Evolutionary conservation across 176 grass and related monocot genomes (phyloP).

Genomic region (Tuctoria greenei): DNA sequence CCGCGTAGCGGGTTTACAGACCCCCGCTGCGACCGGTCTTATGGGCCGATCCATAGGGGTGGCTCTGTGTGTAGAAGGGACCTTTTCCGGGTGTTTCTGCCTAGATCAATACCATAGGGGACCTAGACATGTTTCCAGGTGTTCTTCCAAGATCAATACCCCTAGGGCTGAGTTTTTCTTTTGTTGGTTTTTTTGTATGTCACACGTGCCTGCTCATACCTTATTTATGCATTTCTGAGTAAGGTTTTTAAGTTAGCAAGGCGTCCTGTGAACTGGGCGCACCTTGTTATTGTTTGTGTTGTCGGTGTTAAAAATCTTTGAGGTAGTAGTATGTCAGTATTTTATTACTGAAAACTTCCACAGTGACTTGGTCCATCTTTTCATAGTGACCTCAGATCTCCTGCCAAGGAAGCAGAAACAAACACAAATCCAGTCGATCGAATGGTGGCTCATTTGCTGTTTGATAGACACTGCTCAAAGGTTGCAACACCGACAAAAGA

Average conservation of each 20-base stretch:
- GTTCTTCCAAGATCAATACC: no score
- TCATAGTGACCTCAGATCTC: constrained; percentile 39
- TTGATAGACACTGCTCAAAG: constrained; percentile 50
- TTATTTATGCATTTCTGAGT: not conserved
- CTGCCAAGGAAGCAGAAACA: constrained; percentile 50
- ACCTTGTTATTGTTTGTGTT: not conserved
- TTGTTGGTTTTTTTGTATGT: no score
- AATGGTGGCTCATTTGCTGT: constrained; percentile 66
- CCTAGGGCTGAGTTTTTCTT: no score
- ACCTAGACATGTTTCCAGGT: no score
- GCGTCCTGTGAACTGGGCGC: not conserved
- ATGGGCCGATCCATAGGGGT: no score
- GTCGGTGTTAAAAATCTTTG: no score
- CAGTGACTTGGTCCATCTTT: constrained; percentile 20
- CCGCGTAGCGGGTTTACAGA: no score
- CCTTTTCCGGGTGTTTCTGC: no score
- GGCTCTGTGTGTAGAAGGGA: no score
- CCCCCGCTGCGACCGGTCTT: no score
- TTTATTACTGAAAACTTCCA: not conserved
- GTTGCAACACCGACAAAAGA: constrained; percentile 43
- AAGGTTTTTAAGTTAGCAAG: not conserved
- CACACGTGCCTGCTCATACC: not conserved
- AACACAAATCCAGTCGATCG: constrained; percentile 72
- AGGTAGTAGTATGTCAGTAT: not conserved
- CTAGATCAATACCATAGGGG: no score